These are phyloP conservation scores for Eutrema japonicum DNA, from an alignment of 345 rosid species.

Conservation along the genomic window DNA sequence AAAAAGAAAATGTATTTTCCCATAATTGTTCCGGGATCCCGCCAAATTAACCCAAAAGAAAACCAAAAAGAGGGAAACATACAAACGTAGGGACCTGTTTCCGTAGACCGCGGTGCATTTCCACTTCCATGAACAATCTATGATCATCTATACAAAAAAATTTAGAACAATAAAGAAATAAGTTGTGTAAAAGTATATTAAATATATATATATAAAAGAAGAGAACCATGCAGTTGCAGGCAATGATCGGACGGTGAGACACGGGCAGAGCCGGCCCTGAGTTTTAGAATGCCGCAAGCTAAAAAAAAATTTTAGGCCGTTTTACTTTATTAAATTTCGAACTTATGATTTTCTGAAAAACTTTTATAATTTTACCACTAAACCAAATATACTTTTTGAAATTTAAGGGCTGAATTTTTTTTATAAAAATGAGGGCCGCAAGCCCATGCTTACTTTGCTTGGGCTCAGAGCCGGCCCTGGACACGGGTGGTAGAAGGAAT, in stretches of 20 bases:
- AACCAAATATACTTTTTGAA: too few species aligned
- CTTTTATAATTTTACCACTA: too few species aligned
- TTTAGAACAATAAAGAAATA: not conserved
- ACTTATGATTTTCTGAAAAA: too few species aligned
- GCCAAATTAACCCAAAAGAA: constrained; percentile 29
- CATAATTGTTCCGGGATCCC: constrained; percentile 30
- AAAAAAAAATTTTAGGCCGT: too few species aligned
- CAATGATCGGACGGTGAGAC: constrained; percentile 38
- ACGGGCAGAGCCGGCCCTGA: too few species aligned
- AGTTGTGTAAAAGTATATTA: not conserved
- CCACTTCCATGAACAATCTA: constrained; percentile 37
- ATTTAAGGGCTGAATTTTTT: too few species aligned
- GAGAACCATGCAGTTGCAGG: too few species aligned
- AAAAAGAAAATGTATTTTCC: not conserved
- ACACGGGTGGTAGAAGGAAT: constrained; percentile 14
- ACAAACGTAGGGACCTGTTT: constrained; percentile 31
- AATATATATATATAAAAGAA: not conserved
- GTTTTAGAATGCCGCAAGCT: too few species aligned
- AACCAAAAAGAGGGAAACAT: constrained; percentile 29
- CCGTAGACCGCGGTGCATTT: constrained; percentile 35
- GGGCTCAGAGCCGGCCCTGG: too few species aligned
- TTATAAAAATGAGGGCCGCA: too few species aligned
- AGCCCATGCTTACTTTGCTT: too few species aligned
- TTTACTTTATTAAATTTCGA: too few species aligned
- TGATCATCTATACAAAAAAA: not conserved